A percentile compares a stretch with the other conserved stretches of the same genome.
Evolutionary conservation across 495 filamentous ascomycete genomes (phyloP).

Genomic region (Pyrenopolyporus hunteri): DNA sequence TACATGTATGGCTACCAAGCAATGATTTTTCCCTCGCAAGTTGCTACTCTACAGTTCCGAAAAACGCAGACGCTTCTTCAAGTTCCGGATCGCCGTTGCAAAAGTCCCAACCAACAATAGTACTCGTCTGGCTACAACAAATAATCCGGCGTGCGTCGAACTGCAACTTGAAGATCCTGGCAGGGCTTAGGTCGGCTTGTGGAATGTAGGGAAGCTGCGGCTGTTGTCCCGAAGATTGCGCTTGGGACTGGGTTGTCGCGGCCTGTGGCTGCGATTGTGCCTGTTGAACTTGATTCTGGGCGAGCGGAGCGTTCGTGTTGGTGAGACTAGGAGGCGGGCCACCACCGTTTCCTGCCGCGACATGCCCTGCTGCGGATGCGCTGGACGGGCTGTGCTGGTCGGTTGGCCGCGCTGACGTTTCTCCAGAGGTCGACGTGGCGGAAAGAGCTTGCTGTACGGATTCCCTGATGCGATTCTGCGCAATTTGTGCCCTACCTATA

Average conservation of each 20-base stretch:
- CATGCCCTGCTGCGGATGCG: slow-evolving; percentile 4
- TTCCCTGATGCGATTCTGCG: slow-evolving; percentile 46
- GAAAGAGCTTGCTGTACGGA: slow-evolving; percentile 41
- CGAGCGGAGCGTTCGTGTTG: slow-evolving; percentile 2
- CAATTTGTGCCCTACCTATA: slow-evolving; percentile 51
- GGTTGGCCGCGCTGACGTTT: slow-evolving; percentile 8
- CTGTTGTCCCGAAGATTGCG: slow-evolving; percentile 24
- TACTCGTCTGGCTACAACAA: slow-evolving; percentile 86
- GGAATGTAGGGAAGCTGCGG: slow-evolving; percentile 41
- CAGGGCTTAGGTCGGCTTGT: slow-evolving; percentile 55
- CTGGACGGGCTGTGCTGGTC: slow-evolving; percentile 9
- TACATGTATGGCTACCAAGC: not conserved
- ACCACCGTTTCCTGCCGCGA: slow-evolving; percentile 15
- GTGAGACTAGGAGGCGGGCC: slow-evolving; percentile 28
- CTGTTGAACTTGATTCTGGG: slow-evolving; percentile 17
- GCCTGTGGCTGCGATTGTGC: slow-evolving; percentile 30
- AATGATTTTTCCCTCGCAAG: not conserved
- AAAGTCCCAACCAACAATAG: slow-evolving; percentile 98
- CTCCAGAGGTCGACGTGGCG: slow-evolving; percentile 22
- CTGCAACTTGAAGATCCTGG: slow-evolving; percentile 95
- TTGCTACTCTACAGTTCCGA: slow-evolving; percentile 59
- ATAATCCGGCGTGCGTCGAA: slow-evolving; percentile 95
- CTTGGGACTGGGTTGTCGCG: slow-evolving; percentile 13
- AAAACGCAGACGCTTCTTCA: slow-evolving; percentile 80
- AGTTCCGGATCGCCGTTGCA: slow-evolving; percentile 86